Evolutionary conservation across 2,329 filamentous ascomycete genomes (phyloP).

Genomic region (Bipolaris oryzae): DNA sequence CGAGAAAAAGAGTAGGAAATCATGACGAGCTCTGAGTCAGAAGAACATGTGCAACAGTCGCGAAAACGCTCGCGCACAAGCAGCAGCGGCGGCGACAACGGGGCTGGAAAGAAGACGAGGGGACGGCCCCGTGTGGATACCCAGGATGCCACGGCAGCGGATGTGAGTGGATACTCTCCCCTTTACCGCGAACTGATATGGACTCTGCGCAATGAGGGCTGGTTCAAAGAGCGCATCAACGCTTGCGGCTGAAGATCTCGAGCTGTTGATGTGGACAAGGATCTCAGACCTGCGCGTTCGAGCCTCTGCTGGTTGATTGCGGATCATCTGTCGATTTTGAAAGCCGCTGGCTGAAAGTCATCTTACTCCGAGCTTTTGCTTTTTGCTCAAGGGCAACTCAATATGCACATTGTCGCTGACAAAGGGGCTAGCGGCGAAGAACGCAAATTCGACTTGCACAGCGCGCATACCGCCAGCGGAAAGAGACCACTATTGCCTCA

Average conservation of each 20-base stretch:
- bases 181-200: neutral
- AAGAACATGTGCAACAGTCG: constrained; percentile 32
- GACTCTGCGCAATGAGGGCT: neutral
- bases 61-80: constrained; percentile 43
- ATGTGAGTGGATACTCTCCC: constrained; percentile 63
- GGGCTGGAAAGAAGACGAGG: constrained; percentile 60
- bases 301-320: neutral
- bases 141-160: constrained; percentile 77
- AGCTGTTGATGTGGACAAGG: neutral
- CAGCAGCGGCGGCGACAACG: constrained; percentile 32
- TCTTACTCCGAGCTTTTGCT: neutral
- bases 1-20: constrained; percentile 3
- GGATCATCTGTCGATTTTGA: neutral
- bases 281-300: neutral
- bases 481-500: constrained; percentile 78
- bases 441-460: constrained; percentile 89
- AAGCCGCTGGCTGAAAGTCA: neutral
- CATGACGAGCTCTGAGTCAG: constrained; percentile 44
- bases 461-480: constrained; percentile 81
- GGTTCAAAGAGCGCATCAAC: neutral
- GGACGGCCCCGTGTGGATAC: constrained; percentile 77
- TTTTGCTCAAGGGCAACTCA: neutral
- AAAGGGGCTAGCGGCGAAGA: constrained; percentile 67
- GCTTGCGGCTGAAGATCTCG: neutral
- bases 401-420: constrained; percentile 15